Evolutionary conservation across 1,284 basidiomycete genomes (phyloP).

Genomic region (Thecaphora frezii): DNA sequence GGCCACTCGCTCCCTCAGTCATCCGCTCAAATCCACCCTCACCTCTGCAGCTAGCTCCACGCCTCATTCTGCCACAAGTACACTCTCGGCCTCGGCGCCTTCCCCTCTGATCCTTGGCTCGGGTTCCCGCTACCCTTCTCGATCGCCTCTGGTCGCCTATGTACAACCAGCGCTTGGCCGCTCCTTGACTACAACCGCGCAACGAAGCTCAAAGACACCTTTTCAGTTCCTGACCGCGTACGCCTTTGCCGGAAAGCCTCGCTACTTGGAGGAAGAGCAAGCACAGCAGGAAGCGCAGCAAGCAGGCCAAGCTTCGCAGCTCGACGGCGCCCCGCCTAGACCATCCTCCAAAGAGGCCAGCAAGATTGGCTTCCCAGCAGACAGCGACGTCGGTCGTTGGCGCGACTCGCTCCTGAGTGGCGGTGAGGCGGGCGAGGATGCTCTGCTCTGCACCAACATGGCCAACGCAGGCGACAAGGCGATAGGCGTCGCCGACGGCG

Average conservation of each 20-base stretch:
- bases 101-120: too few relatives aligned
- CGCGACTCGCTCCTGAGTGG: slow-evolving; percentile 65
- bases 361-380: slow-evolving; percentile 67
- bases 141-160: background rate
- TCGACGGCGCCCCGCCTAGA: slow-evolving; percentile 10
- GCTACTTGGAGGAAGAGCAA: slow-evolving; percentile 42
- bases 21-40: too few relatives aligned
- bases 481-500: slow-evolving; percentile 72
- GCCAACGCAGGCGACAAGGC: slow-evolving; percentile 68
- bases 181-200: background rate
- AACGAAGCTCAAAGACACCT: slow-evolving; percentile 35
- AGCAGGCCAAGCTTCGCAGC: slow-evolving; percentile 16
- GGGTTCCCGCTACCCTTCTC: too few relatives aligned
- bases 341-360: slow-evolving; percentile 10
- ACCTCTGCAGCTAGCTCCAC: too few relatives aligned
- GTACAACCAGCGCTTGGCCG: too few relatives aligned
- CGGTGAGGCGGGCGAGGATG: slow-evolving; percentile 63
- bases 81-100: too few relatives aligned
- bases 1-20: too few relatives aligned
- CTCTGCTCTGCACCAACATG: slow-evolving; percentile 67
- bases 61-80: too few relatives aligned
- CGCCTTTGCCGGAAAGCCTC: slow-evolving; percentile 76
- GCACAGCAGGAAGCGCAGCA: slow-evolving; percentile 2
- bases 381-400: slow-evolving; percentile 73
- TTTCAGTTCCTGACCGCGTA: slow-evolving; percentile 73